These are phyloP conservation scores for Ustilago crameri DNA, from an alignment of 1,284 basidiomycete species.

Conservation along the genomic window DNA sequence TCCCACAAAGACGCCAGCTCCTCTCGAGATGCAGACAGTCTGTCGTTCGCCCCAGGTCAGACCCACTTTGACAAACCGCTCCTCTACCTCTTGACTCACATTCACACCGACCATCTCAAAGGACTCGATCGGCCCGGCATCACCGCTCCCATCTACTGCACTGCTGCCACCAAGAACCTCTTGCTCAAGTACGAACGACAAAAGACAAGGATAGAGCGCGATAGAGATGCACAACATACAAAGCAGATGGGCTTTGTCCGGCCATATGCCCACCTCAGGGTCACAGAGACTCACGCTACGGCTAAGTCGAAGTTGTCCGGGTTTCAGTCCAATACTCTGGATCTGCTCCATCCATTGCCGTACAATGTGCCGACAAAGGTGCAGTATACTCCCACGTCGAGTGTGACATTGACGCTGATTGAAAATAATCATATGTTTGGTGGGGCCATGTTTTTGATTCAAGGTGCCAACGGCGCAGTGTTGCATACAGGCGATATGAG, in stretches of 20 bases:
- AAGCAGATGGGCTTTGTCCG: slow-evolving; percentile 32
- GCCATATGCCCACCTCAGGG: slow-evolving; percentile 47
- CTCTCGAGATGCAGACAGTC: slow-evolving; percentile 6
- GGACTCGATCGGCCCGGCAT: slow-evolving; percentile 52
- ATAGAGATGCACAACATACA: slow-evolving; percentile 18
- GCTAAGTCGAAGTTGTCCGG: slow-evolving; percentile 32
- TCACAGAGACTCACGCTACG: slow-evolving; percentile 38
- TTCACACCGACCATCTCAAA: slow-evolving; percentile 64
- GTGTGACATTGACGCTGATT: slow-evolving; percentile 79
- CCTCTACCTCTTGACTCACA: slow-evolving; percentile 61
- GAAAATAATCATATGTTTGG: slow-evolving; percentile 96
- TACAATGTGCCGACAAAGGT: slow-evolving; percentile 75
- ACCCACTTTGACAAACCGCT: slow-evolving; percentile 48
- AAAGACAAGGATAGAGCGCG: slow-evolving; percentile 41
- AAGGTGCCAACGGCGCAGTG: slow-evolving; percentile 77
- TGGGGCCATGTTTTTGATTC: slow-evolving; percentile 89
- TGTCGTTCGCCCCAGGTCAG: slow-evolving; percentile 26
- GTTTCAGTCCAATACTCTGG: slow-evolving; percentile 18
- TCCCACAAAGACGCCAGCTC: neutral
- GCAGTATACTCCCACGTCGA: slow-evolving; percentile 73
- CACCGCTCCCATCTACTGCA: slow-evolving; percentile 58
- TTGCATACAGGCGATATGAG: slow-evolving; percentile 93
- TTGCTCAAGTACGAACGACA: slow-evolving; percentile 55
- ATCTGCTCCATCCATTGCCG: slow-evolving; percentile 48
- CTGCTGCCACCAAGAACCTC: slow-evolving; percentile 49